Evolutionary conservation across 768 basidiomycete species (phyloP), one percentile per base, ranked within the genome.

Genomic region (Gelatoporia subvermispora): DNA sequence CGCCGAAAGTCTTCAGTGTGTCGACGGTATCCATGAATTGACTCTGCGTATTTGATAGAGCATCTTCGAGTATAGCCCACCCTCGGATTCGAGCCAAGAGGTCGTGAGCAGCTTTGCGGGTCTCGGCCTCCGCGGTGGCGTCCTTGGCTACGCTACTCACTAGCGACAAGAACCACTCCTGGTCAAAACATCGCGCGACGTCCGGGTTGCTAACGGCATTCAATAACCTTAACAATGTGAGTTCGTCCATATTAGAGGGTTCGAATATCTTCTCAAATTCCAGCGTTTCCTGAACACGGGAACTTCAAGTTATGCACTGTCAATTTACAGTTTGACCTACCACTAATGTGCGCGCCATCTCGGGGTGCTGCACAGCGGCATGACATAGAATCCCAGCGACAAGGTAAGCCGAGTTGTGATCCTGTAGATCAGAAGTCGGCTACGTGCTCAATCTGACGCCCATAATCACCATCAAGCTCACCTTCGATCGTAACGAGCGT

Each of bases 201-300:
- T 84, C 80, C 0, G 77, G 69, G 59, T 87, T 88, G 9, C 82
- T 67, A 15, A 77, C 71, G 2, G 87, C 87, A 54, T 85, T 78
- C 18, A 81, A 65, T n/a, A 89, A 70, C 40, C 72, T 73, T 11
- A 72, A 61, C 22, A 85, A 59, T 0, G 78, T 85, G 23, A 68
- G 67, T 45, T 82, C 75, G 41, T 82, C 81, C 35, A 88, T 50
- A 10, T 63, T 71, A 22, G 70, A 62, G 10, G 71, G 57, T 48
- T 81, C 80, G 51, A 87, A 85, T 2, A 88, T 69, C 10, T 63
- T 57, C 18, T 65, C 58, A 4, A 84, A 54, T 36, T 86, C 78
- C 11, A 88, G 59, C n/a, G 73, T 68, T 65, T 78, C 74, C 86
- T 88, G 53, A 46, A 17, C 23, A 35, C 31, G 23, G 21, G 22